Evolutionary conservation across 805 yeast genomes (phyloP).

Genomic region (Spathaspora passalidarum): DNA sequence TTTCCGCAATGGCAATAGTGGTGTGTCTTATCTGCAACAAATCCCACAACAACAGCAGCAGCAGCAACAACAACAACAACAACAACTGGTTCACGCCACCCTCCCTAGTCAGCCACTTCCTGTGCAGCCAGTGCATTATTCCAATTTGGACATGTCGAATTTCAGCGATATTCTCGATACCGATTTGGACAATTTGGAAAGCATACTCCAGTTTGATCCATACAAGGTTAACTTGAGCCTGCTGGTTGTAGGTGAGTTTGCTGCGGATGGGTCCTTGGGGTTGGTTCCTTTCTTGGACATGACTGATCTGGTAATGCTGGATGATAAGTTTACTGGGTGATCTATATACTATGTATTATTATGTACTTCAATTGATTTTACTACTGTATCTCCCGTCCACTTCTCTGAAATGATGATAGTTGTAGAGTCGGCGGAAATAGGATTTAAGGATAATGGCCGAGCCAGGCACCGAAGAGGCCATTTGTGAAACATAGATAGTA

Average conservation of each 20-base stretch:
- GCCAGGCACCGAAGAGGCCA: too few relatives aligned
- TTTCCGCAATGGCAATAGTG: background rate
- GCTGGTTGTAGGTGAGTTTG: constrained; percentile 48
- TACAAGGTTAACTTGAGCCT: constrained; percentile 29
- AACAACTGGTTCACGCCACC: background rate
- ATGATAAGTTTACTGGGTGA: background rate
- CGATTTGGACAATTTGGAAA: constrained; percentile 9
- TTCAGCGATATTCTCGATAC: background rate
- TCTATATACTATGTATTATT: background rate
- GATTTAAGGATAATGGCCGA: too few relatives aligned
- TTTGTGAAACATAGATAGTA: too few relatives aligned
- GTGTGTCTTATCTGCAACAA: background rate
- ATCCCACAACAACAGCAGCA: background rate
- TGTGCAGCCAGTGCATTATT: background rate
- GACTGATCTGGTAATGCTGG: constrained; percentile 14
- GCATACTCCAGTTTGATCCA: constrained; percentile 36
- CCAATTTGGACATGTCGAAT: background rate
- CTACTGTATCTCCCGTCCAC: too few relatives aligned
- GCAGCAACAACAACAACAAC: background rate
- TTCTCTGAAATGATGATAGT: too few relatives aligned
- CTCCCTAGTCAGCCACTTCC: background rate
- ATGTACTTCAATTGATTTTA: background rate
- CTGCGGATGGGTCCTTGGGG: constrained; percentile 81
- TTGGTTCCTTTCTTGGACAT: constrained; percentile 64
- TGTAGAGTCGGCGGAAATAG: too few relatives aligned